Evolutionary conservation across 345 rosid species (phyloP).

Genomic region (Populus nigra): DNA sequence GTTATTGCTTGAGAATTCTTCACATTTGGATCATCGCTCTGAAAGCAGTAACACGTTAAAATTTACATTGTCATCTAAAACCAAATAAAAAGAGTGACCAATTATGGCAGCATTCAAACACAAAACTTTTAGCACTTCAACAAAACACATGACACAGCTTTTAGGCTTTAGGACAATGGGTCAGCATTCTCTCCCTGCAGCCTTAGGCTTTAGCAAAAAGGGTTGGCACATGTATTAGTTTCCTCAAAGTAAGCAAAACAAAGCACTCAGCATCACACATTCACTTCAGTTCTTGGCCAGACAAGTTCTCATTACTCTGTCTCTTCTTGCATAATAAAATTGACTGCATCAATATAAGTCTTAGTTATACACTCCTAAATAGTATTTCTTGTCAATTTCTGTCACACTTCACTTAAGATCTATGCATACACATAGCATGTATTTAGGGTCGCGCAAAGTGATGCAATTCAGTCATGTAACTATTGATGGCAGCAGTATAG

Average conservation of each 20-base stretch:
- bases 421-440: background rate
- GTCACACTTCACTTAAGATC: background rate
- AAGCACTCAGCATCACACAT: background rate
- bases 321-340: background rate
- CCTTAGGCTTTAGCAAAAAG: background rate
- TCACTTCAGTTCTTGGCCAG: background rate
- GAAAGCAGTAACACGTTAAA: conserved; percentile 13
- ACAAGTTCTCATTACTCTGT: background rate
- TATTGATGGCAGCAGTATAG: background rate
- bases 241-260: conserved; percentile 3
- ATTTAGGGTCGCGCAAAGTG: background rate
- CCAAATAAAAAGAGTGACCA: background rate
- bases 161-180: background rate
- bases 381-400: background rate
- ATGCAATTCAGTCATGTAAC: background rate
- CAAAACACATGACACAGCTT: background rate
- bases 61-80: background rate
- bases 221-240: background rate
- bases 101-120: background rate
- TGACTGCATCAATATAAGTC: background rate
- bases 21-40: conserved; percentile 84
- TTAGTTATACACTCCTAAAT: background rate
- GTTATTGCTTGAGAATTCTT: conserved; percentile 85
- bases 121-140: background rate
- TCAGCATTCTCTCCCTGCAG: background rate